phyloP scores from a whole-genome alignment of 805 yeast genomes.

The Ogataea pini region DNA sequence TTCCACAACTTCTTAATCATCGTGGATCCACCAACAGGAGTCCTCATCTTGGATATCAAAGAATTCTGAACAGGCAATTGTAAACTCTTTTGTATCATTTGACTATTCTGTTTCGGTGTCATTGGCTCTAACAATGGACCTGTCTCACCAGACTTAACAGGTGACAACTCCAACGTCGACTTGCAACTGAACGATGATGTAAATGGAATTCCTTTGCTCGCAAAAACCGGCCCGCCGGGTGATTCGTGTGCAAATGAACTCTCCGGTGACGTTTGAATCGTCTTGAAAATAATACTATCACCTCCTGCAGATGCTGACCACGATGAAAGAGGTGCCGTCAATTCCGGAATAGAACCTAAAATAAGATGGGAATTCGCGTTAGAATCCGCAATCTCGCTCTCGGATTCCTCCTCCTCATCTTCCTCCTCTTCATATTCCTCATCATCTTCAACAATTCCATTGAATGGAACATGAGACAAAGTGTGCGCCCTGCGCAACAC shows the following conservation, averaged over 20 bases:
- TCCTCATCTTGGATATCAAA: conserved; percentile 21
- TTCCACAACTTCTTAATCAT: conserved; percentile 58
- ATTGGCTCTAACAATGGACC: conserved; percentile 69
- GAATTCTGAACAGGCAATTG: conserved; percentile 13
- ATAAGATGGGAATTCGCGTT: conserved; percentile 1
- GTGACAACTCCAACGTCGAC: conserved; percentile 64
- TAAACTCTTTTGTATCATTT: conserved; percentile 18
- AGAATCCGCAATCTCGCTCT: not conserved
- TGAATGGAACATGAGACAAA: conserved; percentile 14
- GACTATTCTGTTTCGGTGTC: conserved; percentile 45
- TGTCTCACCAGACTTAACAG: conserved; percentile 55
- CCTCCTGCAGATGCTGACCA: conserved; percentile 46
- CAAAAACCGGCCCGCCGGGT: conserved; percentile 25
- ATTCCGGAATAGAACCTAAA: conserved; percentile 36
- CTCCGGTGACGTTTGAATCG: conserved; percentile 40
- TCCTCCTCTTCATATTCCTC: conserved; percentile 14
- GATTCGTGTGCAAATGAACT: conserved; percentile 27
- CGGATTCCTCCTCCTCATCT: conserved; percentile 11
- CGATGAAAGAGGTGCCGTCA: conserved; percentile 41
- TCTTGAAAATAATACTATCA: conserved; percentile 33
- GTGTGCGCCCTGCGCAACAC: conserved; percentile 15
- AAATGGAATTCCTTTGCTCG: conserved; percentile 47
- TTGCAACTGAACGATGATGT: conserved; percentile 68
- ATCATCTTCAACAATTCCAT: conserved; percentile 12
- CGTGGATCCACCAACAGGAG: conserved; percentile 32